These are phyloP conservation scores for Tricholomella constricta DNA, from an alignment of 768 basidiomycete genomes.

Conservation along the genomic window DNA sequence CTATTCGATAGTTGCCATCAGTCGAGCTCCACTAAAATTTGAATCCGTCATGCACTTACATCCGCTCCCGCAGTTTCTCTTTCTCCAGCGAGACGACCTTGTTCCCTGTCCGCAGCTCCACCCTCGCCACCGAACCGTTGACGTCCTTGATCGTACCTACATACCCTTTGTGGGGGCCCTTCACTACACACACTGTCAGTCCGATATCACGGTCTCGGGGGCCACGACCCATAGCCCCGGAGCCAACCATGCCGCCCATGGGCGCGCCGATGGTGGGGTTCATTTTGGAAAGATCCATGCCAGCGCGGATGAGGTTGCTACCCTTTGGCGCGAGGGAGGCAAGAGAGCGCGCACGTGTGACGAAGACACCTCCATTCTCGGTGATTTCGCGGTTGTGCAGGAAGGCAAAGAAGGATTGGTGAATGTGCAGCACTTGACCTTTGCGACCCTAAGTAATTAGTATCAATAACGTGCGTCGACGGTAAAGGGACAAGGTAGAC, in stretches of 20 bases:
- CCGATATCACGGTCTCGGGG: conserved; percentile 85
- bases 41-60: conserved; percentile 50
- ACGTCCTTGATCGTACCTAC: conserved; percentile 94
- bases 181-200: conserved; percentile 72
- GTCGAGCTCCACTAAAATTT: conserved; percentile 4
- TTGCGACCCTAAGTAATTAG: conserved; percentile 62
- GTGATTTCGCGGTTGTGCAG: conserved; percentile 87
- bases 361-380: conserved; percentile 95
- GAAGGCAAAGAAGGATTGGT: conserved; percentile 94
- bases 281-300: conserved; percentile 86
- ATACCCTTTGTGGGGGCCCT: conserved; percentile 90
- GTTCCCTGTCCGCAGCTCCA: conserved; percentile 88
- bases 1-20: conserved; percentile 29
- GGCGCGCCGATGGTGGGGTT: conserved; percentile 74
- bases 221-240: conserved; percentile 75
- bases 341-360: conserved; percentile 82
- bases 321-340: conserved; percentile 88
- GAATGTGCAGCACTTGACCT: conserved; percentile 90
- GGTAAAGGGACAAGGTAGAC: background rate
- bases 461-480: background rate
- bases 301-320: conserved; percentile 63
- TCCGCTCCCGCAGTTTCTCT: conserved; percentile 68
- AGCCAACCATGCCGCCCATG: conserved; percentile 77
- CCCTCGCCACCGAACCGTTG: conserved; percentile 82
- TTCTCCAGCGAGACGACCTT: conserved; percentile 89